A percentile compares a stretch with the other conserved stretches of the same genome.
Conservation (phyloP, 495 filamentous ascomycete species). For the Physcia stellaris region DNA sequence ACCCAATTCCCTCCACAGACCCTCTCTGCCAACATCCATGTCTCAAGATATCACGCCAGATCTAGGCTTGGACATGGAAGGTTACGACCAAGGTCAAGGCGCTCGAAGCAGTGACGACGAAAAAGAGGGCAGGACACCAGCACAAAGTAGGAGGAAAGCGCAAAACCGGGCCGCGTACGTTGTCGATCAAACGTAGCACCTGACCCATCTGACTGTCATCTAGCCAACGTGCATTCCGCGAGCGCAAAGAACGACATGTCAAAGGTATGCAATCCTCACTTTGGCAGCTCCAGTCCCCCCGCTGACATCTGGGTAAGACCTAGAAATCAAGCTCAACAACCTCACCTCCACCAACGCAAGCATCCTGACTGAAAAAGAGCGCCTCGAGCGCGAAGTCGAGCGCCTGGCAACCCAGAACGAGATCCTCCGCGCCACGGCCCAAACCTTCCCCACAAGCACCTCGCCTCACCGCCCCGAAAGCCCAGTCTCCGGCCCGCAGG, state of each 20-base stretch:
- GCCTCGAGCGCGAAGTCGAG: conserved; percentile 67
- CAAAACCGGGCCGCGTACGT: conserved; percentile 95
- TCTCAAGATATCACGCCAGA: conserved; percentile 10
- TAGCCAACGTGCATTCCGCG: conserved; percentile 92
- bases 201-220: conserved; percentile 3
- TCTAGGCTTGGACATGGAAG: conserved; percentile 4
- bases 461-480: conserved; percentile 22
- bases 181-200: background rate
- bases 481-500: conserved; percentile 46
- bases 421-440: conserved; percentile 78
- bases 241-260: conserved; percentile 89
- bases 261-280: too few relatives aligned
- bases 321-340: conserved; percentile 70
- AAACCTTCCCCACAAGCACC: conserved; percentile 19
- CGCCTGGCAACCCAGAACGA: conserved; percentile 80
- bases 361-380: conserved; percentile 64
- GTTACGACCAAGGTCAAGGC: conserved; percentile 7
- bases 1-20: conserved; percentile 29
- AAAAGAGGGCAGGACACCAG: conserved; percentile 59
- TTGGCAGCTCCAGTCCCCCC: too few relatives aligned
- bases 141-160: conserved; percentile 78
- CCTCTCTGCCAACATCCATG: conserved; percentile 23
- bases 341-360: conserved; percentile 45
- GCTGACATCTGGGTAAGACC: too few relatives aligned
- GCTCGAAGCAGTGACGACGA: conserved; percentile 47